Evolutionary conservation across 1,139 yeast genomes (phyloP).

Genomic region (Lodderomyces metapsilosis): DNA sequence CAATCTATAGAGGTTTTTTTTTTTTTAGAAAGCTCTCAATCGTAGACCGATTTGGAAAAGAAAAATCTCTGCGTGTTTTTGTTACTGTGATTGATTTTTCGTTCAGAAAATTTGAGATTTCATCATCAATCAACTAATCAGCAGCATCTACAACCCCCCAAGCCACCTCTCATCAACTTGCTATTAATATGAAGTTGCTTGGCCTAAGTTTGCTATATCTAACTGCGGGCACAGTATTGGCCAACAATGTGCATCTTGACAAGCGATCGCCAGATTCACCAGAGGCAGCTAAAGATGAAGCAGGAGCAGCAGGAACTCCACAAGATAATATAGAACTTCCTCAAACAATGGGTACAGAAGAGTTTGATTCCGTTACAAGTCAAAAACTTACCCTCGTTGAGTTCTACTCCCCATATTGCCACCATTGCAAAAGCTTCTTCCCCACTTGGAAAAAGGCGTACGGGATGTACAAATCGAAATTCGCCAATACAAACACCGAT

Average conservation of each 20-base stretch:
- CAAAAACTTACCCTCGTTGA: slow-evolving; percentile 57
- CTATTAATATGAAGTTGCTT: slow-evolving; percentile 1
- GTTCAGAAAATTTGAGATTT: slow-evolving; percentile 1
- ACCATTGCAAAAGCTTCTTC: slow-evolving; percentile 64
- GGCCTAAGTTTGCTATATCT: neutral
- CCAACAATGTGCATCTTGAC: neutral
- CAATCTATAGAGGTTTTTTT: neutral
- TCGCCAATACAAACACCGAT: slow-evolving; percentile 42
- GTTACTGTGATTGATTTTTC: neutral
- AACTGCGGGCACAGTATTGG: neutral
- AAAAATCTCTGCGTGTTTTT: neutral
- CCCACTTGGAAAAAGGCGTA: slow-evolving; percentile 66
- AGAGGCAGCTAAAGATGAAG: neutral
- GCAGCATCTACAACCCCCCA: too few relatives aligned
- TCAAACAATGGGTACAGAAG: slow-evolving; percentile 29
- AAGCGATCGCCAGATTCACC: slow-evolving; percentile 1
- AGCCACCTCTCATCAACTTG: too few relatives aligned
- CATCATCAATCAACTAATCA: too few relatives aligned
- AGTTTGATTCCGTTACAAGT: slow-evolving; percentile 45
- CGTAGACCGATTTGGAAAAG: neutral
- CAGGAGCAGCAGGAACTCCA: neutral
- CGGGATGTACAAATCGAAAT: slow-evolving; percentile 33
- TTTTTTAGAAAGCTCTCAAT: too few relatives aligned
- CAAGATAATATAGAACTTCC: slow-evolving; percentile 14
- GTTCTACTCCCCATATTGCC: slow-evolving; percentile 69